Base-by-base conservation (phyloP, 306 rosid genomes). In the Vigna trinervia region DNA sequence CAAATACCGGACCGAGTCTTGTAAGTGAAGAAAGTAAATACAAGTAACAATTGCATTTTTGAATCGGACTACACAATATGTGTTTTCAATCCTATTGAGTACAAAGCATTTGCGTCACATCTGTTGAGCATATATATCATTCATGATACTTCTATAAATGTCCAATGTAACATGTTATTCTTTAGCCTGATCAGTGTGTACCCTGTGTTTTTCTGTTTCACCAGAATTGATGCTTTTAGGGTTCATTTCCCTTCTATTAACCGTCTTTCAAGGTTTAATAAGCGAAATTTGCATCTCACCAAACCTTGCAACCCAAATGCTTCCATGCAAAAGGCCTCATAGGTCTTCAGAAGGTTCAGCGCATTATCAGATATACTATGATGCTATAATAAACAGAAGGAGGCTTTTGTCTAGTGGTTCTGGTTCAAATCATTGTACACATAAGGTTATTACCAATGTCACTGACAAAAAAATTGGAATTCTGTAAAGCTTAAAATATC, bases 161-260 rank as follows among this genome's bases (percentile, higher is more conserved):
- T 66, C 36, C 28, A 47, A 20, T 48, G 67, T 28, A 20, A 43
- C 20, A 58, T 60, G 46, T 68, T 36, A 76, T 52, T 81, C 20
- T 38, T 47, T 54, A 41, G 56, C 70, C 85, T 83, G 69, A 79
- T 76, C 52, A 60, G 22, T 80, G 76, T 82, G 60, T 38, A 58
- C 15, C 48, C 61, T 53, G 34, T 78, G 71, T 60, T 41, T 52
- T 60, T 34, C 43, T 30, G 34, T 30, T 56, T 34, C 78, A 73
- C 69, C 97, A 92, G 98, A 95, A 65, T 81, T 95, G 84, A 95
- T 95, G 97, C 93, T 95, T 77, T 78, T 95, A 70, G 97, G 98
- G 81, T 92, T 95, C 85, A 95, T 95, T 69, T 95, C 98, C 68
- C 91, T 95, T 64, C 87, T 92, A 57, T 81, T 95, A 79, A 89